Conservation (phyloP, 1,284 basidiomycete species). For the Thecaphora frezii region DNA sequence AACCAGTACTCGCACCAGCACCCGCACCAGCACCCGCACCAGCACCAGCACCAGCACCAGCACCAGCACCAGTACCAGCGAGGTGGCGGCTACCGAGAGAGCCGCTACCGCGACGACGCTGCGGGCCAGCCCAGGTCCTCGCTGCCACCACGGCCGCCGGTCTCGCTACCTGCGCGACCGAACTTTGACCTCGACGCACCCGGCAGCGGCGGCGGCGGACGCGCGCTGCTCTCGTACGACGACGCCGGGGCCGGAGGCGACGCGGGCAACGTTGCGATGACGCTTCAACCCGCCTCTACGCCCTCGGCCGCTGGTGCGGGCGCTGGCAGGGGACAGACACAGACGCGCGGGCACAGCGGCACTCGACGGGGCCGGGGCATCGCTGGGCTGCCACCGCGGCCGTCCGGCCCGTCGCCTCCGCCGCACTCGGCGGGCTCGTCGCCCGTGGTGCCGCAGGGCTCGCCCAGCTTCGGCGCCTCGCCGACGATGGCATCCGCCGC, state of each 20-base stretch:
- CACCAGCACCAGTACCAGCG: slow-evolving; percentile 1
- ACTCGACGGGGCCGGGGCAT: background rate
- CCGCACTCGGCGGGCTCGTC: background rate
- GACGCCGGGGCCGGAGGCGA: background rate
- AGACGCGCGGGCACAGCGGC: background rate
- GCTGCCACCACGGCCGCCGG: slow-evolving; percentile 16
- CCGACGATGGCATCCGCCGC: background rate
- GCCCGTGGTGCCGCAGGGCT: background rate
- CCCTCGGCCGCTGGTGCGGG: too few species aligned
- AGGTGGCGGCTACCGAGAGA: too few species aligned
- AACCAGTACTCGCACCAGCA: slow-evolving; percentile 2
- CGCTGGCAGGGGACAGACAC: too few species aligned
- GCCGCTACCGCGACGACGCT: background rate
- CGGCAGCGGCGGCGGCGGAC: background rate
- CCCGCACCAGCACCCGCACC: slow-evolving; percentile 4
- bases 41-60: slow-evolving; percentile 4
- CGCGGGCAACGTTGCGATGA: background rate
- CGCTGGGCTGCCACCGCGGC: background rate
- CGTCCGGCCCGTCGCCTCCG: background rate
- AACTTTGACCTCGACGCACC: slow-evolving; percentile 10
- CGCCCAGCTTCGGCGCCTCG: background rate
- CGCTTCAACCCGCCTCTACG: too few species aligned
- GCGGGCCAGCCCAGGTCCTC: slow-evolving; percentile 1
- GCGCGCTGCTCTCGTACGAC: slow-evolving; percentile 1
- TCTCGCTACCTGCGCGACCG: slow-evolving; percentile 23